Evolutionary conservation across 306 rosid species (phyloP), one percentile per base, ranked within the genome.

Genomic region (Rosa rugosa): DNA sequence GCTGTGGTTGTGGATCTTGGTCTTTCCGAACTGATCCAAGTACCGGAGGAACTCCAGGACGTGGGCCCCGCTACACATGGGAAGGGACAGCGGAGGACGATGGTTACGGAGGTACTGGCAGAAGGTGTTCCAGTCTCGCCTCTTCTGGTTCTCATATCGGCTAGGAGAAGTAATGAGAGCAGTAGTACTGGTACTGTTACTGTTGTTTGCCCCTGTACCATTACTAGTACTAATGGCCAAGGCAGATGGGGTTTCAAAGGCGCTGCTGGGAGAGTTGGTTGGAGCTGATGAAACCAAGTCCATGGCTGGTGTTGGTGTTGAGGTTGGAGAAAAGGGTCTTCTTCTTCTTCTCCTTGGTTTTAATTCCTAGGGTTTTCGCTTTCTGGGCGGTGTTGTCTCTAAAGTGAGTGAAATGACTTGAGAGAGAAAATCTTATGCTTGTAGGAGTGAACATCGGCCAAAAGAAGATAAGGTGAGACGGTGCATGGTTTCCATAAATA

Each of bases 61-160:
- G 45, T 95, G 93, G 1, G 94, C 87, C 0, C 96, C 99, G 34
- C 90, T 83, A 79, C 99, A 95, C 84, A 88, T 45, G 2, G 88
- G 51, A 3, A 85, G 81, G 0, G 97, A 45, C 0, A 95, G 85
- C 1, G 98, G 97, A 0, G 98, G 99, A 3, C 89, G 83, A 59
- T 95, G 98, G 88, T 91, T 95, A 0, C 92, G 75, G 1, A 95
- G 86, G 78, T 92, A 95, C 70, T 95, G 99, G 85, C 99, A 91
- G 84, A 92, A 95, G 4, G 97, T 95, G 91, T 90, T 95, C 99
- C 99, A 95, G 79, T 95, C 99, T 42, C 99, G 77, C 74, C 98
- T 62, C 80, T 95, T 95, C 44, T 95, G 99, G 83, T 91, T 91
- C 91, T 95, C 99, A 20, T 95, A 95, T 17, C 99, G 88, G 84